Evolutionary conservation across 2,329 filamentous ascomycete species (phyloP).

Genomic region (Aspergillus vadensis): DNA sequence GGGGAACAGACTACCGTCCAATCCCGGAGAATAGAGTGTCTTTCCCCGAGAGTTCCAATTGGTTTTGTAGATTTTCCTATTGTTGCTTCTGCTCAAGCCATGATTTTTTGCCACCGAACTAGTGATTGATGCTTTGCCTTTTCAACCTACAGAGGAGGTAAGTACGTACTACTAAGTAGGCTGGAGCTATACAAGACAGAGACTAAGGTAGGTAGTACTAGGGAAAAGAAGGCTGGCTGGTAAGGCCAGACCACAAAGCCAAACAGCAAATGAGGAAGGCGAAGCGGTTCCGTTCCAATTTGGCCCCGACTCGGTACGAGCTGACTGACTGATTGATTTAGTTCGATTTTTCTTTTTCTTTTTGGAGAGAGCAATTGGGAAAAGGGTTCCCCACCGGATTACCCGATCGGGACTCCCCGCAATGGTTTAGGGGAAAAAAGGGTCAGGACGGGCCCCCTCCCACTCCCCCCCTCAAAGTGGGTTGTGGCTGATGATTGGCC

Average conservation of each 20-base stretch:
- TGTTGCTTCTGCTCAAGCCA: background rate
- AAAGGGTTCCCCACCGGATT: constrained; percentile 16
- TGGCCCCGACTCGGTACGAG: background rate
- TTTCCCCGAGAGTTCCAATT: background rate
- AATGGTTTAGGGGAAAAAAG: constrained; percentile 20
- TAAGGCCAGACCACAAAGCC: no score
- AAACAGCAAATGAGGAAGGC: constrained; percentile 5
- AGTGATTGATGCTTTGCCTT: background rate
- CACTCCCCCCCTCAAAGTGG: no score
- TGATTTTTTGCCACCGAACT: background rate
- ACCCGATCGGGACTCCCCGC: constrained; percentile 22
- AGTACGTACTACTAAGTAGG: no score
- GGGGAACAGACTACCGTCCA: background rate
- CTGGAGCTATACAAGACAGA: no score
- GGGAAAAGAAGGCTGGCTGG: no score
- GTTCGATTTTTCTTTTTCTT: background rate
- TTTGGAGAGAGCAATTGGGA: background rate
- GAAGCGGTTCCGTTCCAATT: no score
- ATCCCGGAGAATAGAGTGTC: background rate
- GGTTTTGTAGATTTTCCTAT: background rate
- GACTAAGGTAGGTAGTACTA: no score
- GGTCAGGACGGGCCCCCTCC: constrained; percentile 4
- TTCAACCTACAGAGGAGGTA: no score
- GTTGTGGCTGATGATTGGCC: constrained; percentile 14
- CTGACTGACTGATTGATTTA: constrained; percentile 7